phyloP scores from a whole-genome alignment of 257 asterid genomes.

The Solanum chiquidenum region DNA sequence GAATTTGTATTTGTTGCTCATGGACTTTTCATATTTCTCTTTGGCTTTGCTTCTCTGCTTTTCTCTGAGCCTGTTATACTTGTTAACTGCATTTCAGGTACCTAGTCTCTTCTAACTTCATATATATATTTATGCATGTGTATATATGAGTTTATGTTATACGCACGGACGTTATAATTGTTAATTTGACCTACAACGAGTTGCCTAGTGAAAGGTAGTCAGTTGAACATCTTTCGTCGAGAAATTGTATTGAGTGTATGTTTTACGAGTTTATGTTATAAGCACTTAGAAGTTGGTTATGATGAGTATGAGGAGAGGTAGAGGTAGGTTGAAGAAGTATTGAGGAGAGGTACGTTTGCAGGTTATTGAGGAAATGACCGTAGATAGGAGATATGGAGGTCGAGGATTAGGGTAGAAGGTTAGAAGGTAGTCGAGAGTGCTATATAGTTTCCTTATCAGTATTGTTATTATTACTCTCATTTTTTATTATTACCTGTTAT shows the following conservation, averaged over 20 bases:
- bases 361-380: background rate
- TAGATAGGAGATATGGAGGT: background rate
- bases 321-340: background rate
- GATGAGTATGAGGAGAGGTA: background rate
- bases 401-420: background rate
- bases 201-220: background rate
- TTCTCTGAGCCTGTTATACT: background rate
- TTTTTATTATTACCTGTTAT: background rate
- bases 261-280: background rate
- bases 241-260: background rate
- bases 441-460: background rate
- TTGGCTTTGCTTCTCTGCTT: background rate
- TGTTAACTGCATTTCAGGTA: background rate
- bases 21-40: conserved; percentile 20
- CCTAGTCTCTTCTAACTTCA: background rate
- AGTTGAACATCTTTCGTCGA: background rate
- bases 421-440: background rate
- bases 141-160: background rate
- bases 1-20: conserved; percentile 20
- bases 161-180: background rate
- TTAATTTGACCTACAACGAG: background rate
- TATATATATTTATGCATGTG: background rate
- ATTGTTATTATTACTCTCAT: background rate
- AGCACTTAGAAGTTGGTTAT: fast-evolving
- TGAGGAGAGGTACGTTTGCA: background rate